These are phyloP conservation scores for Patellifolia procumbens DNA, from an alignment of 179 eudicot genomes.

Conservation along the genomic window DNA sequence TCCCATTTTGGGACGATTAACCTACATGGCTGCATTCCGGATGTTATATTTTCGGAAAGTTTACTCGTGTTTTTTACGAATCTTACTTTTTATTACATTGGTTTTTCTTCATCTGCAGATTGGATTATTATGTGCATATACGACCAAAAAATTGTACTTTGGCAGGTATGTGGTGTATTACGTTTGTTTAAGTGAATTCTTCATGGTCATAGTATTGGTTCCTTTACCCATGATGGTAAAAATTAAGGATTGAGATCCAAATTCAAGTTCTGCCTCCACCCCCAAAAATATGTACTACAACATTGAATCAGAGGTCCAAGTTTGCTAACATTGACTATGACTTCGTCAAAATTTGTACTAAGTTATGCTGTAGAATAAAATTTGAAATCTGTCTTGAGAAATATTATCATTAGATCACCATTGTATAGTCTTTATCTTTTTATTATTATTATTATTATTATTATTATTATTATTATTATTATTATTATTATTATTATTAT, in stretches of 20 bases:
- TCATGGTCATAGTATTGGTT: background rate
- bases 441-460: too few species aligned
- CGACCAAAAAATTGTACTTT: constrained; percentile 49
- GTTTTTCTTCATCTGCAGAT: constrained; percentile 37
- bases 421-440: too few species aligned
- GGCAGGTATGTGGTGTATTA: constrained; percentile 41
- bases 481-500: too few species aligned
- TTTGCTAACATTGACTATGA: too few species aligned
- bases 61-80: background rate
- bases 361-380: too few species aligned
- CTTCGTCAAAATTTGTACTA: too few species aligned
- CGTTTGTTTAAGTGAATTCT: background rate
- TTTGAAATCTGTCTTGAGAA: too few species aligned
- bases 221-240: background rate
- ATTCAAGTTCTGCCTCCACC: too few species aligned
- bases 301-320: too few species aligned
- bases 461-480: too few species aligned
- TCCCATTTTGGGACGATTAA: background rate
- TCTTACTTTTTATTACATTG: background rate
- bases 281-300: too few species aligned
- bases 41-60: background rate
- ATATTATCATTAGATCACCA: too few species aligned
- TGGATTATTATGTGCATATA: constrained; percentile 64
- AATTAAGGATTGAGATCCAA: background rate
- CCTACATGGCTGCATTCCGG: background rate